These are phyloP conservation scores for Ogataea paradorogensis DNA, from an alignment of 805 yeast species.

Conservation along the genomic window DNA sequence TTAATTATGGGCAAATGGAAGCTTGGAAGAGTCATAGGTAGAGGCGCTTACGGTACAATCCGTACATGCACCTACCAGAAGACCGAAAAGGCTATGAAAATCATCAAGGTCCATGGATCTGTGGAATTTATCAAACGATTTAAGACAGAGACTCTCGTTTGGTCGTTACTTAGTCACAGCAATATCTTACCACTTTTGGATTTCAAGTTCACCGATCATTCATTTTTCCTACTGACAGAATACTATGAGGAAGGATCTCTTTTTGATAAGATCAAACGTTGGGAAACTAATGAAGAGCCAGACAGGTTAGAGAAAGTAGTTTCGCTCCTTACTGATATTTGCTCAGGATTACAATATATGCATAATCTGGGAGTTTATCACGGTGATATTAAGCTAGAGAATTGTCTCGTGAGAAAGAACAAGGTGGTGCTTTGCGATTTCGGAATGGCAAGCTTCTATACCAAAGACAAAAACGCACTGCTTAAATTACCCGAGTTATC, in stretches of 20 bases:
- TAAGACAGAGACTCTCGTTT: constrained; percentile 67
- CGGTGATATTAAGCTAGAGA: constrained; percentile 82
- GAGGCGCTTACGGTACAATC: constrained; percentile 88
- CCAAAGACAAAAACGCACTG: constrained; percentile 9
- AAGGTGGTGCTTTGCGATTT: constrained; percentile 75
- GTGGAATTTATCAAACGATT: constrained; percentile 53
- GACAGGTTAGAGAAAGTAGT: constrained; percentile 25
- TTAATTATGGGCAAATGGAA: constrained; percentile 49
- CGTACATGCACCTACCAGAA: constrained; percentile 35
- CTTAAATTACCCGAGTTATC: constrained; percentile 17
- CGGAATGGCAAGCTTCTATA: constrained; percentile 61
- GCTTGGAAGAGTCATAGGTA: constrained; percentile 75
- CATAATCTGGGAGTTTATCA: constrained; percentile 65
- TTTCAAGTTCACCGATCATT: constrained; percentile 55
- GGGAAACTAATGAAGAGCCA: constrained; percentile 44
- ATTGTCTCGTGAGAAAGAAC: constrained; percentile 52
- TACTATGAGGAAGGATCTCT: constrained; percentile 74
- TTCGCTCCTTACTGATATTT: constrained; percentile 51
- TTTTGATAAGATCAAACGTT: constrained; percentile 65
- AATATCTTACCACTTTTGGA: constrained; percentile 61
- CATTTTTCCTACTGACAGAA: constrained; percentile 69
- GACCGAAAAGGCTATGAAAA: constrained; percentile 30
- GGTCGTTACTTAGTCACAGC: constrained; percentile 68
- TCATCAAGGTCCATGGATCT: constrained; percentile 36
- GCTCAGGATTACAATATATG: constrained; percentile 59